Percentiles rank a stretch among this genome's conserved stretches.
Evolutionary conservation across 306 rosid species (phyloP).

Genomic region (Begonia peltatifolia): DNA sequence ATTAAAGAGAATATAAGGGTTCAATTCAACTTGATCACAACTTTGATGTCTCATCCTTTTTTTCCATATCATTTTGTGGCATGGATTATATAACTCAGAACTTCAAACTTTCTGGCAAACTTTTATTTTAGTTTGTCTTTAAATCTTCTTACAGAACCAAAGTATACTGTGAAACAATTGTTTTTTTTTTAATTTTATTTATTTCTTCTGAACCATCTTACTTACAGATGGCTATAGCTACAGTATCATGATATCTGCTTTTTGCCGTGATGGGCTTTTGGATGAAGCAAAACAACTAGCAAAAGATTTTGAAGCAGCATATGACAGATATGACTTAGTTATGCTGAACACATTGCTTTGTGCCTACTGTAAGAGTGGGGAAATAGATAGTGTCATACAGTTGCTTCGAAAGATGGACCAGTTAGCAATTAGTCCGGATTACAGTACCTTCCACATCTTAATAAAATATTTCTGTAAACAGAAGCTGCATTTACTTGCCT

Average conservation of each 20-base stretch:
- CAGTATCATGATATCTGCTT: conserved; percentile 88
- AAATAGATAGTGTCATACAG: conserved; percentile 89
- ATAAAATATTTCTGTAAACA: conserved; percentile 77
- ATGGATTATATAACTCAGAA: no score
- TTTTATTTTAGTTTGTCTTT: no score
- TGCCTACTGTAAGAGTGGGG: conserved; percentile 93
- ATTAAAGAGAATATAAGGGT: no score
- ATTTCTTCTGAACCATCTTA: conserved; percentile 10
- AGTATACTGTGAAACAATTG: not conserved
- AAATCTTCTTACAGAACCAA: no score
- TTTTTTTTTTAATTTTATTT: conserved; percentile 7
- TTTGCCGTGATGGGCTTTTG: conserved; percentile 72
- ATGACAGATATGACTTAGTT: conserved; percentile 68
- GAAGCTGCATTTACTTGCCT: conserved; percentile 71
- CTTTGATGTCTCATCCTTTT: no score
- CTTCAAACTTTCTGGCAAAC: no score
- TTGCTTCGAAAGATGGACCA: conserved; percentile 83
- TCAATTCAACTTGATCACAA: no score
- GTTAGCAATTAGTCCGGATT: conserved; percentile 71
- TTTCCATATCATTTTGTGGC: no score
- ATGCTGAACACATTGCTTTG: conserved; percentile 80
- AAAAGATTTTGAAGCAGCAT: conserved; percentile 57
- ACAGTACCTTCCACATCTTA: conserved; percentile 68
- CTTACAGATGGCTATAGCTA: conserved; percentile 85
- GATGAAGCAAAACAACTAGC: conserved; percentile 79